These are phyloP conservation scores for Metschnikowia continentalis DNA, from an alignment of 805 yeast species.

Conservation along the genomic window DNA sequence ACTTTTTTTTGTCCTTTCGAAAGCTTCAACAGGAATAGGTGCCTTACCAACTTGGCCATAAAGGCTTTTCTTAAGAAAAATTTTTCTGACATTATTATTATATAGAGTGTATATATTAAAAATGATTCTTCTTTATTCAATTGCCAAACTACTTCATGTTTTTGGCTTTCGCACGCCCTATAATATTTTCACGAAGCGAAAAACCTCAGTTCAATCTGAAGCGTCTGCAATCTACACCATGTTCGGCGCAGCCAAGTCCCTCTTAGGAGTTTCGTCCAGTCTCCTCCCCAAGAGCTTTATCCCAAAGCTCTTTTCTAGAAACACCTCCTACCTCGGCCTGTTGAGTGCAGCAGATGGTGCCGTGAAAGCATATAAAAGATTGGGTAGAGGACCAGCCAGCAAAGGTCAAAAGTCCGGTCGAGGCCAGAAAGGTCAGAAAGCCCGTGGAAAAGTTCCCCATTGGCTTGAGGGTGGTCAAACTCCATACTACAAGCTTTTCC, in stretches of 20 bases:
- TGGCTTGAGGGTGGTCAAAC: conserved; percentile 99
- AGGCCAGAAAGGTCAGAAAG: conserved; percentile 98
- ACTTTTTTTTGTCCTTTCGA: too few species aligned
- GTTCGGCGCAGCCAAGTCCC: conserved; percentile 4
- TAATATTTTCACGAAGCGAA: conserved; percentile 1
- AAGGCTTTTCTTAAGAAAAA: too few species aligned
- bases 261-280: conserved; percentile 1
- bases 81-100: neutral
- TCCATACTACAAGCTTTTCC: conserved; percentile 77
- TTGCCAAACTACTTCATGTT: neutral
- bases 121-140: neutral
- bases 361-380: conserved; percentile 57
- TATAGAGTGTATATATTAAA: neutral
- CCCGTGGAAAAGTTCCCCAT: conserved; percentile 82
- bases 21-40: too few species aligned
- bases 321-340: conserved; percentile 47
- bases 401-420: conserved; percentile 94
- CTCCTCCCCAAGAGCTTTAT: neutral
- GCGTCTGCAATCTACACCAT: conserved; percentile 2
- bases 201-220: conserved; percentile 1
- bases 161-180: conserved; percentile 1
- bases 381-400: conserved; percentile 96
- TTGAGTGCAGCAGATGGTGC: conserved; percentile 62
- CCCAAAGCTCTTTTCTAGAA: conserved; percentile 21
- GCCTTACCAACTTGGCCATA: too few species aligned